phyloP scores from a whole-genome alignment of 1,284 basidiomycete genomes.

The Ceratobasidium sp. region DNA sequence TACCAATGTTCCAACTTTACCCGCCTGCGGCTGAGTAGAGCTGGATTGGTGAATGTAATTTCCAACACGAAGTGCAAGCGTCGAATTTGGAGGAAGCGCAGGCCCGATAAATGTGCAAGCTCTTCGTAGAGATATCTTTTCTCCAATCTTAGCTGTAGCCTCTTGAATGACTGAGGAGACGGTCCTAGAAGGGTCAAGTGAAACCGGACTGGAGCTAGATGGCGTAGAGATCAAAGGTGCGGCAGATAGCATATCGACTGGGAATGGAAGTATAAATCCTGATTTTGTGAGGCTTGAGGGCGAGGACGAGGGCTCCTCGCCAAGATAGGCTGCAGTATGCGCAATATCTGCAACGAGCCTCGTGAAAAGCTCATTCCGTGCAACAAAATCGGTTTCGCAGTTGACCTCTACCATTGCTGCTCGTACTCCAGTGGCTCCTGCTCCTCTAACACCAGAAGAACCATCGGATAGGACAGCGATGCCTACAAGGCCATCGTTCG shows the following conservation, averaged over 20 bases:
- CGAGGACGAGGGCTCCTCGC: conserved; percentile 63
- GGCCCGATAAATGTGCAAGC: conserved; percentile 77
- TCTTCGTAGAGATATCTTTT: conserved; percentile 86
- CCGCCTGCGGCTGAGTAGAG: conserved; percentile 61
- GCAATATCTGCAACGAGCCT: conserved; percentile 84
- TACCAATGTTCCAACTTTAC: conserved; percentile 78
- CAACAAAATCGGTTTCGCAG: conserved; percentile 98
- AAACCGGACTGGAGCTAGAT: conserved; percentile 46
- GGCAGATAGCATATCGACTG: conserved; percentile 70
- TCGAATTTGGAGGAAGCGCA: conserved; percentile 62
- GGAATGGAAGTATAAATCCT: conserved; percentile 60
- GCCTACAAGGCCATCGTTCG: conserved; percentile 85
- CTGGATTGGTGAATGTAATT: conserved; percentile 79
- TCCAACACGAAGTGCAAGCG: conserved; percentile 73
- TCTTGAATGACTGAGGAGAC: conserved; percentile 83
- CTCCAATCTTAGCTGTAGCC: conserved; percentile 87
- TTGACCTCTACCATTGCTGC: conserved; percentile 93
- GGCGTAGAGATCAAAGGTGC: conserved; percentile 73
- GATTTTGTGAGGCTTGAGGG: conserved; percentile 51
- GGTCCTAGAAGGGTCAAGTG: conserved; percentile 61
- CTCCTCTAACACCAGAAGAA: conserved; percentile 55
- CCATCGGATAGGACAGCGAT: conserved; percentile 78
- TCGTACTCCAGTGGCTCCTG: conserved; percentile 65
- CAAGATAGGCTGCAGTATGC: conserved; percentile 86
- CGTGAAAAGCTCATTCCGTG: conserved; percentile 86